Evolutionary conservation across 2,329 filamentous ascomycete species (phyloP), one percentile per base, ranked within the genome.

Genomic region (Thyridium curvatum): DNA sequence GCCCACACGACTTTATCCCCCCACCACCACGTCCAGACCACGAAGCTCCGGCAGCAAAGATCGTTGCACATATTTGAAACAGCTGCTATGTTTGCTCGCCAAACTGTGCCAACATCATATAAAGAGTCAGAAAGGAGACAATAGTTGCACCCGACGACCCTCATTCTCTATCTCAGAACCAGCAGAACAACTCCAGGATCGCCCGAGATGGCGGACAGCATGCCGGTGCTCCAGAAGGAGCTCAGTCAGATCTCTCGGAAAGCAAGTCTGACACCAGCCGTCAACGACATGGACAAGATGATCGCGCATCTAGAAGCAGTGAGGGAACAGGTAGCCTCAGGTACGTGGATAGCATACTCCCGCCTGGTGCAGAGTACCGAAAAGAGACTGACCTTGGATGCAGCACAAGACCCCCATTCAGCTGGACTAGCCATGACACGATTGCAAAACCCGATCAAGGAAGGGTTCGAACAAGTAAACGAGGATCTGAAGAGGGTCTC

Each of bases 361-460:
- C n/a, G n/a, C n/a, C n/a, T n/a, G n/a, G n/a, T n/a, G n/a, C n/a
- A n/a, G n/a, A n/a, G n/a, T n/a, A n/a, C 33, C 28, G 40, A 30
- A 21, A 41, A 30, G 35, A 36, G 21, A 18, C 37, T 52, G 21
- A 47, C 35, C 26, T 29, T 35, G 10, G 8, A 15, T 30, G 28
- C 40, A 65, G 62, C 60, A 33, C 52, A 61, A 76, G 84, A 89
- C 52, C 79, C 84, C 17, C 78, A 81, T 46, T 77, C 77, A 30
- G 81, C 86, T 13, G 78, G 82, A 32, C 69, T 90, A 43, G 84
- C 82, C 18, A 75, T 97, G 51, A 84, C 86, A 21, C 90, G 84
- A 56, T 75, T 96, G 14, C 89, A 96, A 58, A 90, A 85, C 46
- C 86, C 90, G 0, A 72, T 95, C 41, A 93, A 90, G 54, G 71